Base-by-base conservation (phyloP, 2,329 filamentous ascomycete genomes). In the Macrophomina phaseolina region DNA sequence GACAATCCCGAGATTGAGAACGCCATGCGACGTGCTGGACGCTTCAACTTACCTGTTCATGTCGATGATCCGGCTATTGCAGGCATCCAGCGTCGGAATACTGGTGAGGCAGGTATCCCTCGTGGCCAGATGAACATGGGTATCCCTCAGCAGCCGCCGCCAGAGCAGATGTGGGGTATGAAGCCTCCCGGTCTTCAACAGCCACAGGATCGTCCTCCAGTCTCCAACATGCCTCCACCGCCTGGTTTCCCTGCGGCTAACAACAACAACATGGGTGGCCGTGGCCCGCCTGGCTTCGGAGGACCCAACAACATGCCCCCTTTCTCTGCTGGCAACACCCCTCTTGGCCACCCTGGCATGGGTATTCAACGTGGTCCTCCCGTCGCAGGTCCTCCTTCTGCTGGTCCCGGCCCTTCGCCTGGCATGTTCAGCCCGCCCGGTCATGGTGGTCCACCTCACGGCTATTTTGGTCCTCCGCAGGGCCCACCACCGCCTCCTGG, bases 121-220 rank as follows among this genome's bases (percentile, higher is more conserved):
- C 76, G 77, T 11, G 40, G n/a, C 28, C 77, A 77, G 60, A 71
- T 77, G 69, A 79, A 79, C 65, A 79, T 79, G 78, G 78, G 78
- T 30, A 79, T 79, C 32, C 78, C 78, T n/a, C 79, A 77, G 28
- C 77, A 79, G 64, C 73, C 76, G 6, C 67, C 75, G 11, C 75
- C 75, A 14, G 77, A 79, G 7, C 73, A 58, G 49, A 51, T 61
- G 48, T 67, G 63, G 62, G 30, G n/a, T 30, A 65, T 53, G 66
- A 66, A 62, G 65, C 65, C 65, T 32, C 56, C 65, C 12, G 60
- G 51, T 49, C 48, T 63, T 16, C 60, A 56, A 30, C 42, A 67
- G 30, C 58, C 58, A 11, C 65, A 64, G 28, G 56, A 67, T 28
- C 65, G 58, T 63, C 65, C 58, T 56, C 48, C 58, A 5, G 58